These are phyloP conservation scores for Huntiella decipiens DNA, from an alignment of 2,329 filamentous ascomycete species.

Conservation along the genomic window DNA sequence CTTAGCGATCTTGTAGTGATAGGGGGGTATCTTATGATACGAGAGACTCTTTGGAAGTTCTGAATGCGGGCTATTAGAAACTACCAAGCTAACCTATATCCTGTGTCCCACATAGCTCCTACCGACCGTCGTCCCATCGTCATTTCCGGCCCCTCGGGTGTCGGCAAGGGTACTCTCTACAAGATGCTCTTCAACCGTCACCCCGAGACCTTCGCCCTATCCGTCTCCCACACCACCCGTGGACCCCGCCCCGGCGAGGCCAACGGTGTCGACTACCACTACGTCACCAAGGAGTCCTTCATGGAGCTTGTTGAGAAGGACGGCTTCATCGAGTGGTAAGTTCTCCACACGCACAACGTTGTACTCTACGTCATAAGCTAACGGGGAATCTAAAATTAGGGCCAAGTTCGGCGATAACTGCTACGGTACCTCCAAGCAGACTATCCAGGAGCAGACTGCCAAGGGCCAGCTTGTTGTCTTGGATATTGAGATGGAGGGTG, in stretches of 20 bases:
- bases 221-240: conserved; percentile 63
- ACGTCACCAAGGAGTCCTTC: conserved; percentile 48
- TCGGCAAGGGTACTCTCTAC: conserved; percentile 67
- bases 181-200: conserved; percentile 44
- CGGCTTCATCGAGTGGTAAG: conserved; percentile 53
- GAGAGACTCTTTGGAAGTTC: no score
- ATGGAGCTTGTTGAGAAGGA: conserved; percentile 43
- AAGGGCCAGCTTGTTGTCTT: conserved; percentile 61
- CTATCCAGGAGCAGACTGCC: conserved; percentile 55
- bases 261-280: conserved; percentile 68
- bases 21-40: no score
- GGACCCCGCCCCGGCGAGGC: conserved; percentile 54
- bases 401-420: conserved; percentile 70
- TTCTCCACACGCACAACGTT: neutral
- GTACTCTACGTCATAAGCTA: neutral
- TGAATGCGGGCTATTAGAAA: no score
- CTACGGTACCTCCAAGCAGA: conserved; percentile 69
- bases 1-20: no score
- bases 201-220: conserved; percentile 32
- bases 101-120: conserved; percentile 14
- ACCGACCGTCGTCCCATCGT: conserved; percentile 46
- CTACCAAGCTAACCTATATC: neutral
- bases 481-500: conserved; percentile 95
- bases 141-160: conserved; percentile 61
- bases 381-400: conserved; percentile 18